These are phyloP conservation scores for Fomitopsis schrenkii DNA, from an alignment of 1,284 basidiomycete species.

Conservation along the genomic window DNA sequence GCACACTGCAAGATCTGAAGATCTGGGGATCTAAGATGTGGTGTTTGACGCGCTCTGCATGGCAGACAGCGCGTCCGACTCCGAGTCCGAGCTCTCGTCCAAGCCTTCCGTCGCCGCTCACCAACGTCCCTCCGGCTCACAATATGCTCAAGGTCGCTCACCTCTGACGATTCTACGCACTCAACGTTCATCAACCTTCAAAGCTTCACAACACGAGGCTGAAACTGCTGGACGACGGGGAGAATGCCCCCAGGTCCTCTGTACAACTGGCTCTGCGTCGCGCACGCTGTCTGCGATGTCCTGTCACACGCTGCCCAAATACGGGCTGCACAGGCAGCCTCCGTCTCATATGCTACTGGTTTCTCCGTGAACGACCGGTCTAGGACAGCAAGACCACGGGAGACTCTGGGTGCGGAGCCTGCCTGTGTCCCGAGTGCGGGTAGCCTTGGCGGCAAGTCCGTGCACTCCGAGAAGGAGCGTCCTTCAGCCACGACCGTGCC, in stretches of 20 bases:
- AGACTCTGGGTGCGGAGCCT: no score
- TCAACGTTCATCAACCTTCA: no score
- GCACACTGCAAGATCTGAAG: not conserved
- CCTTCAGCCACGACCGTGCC: no score
- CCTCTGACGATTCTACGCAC: not conserved
- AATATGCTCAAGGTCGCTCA: not conserved
- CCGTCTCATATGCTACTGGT: slow-evolving; percentile 9
- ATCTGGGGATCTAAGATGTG: not conserved
- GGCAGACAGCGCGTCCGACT: not conserved
- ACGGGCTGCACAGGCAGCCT: slow-evolving; percentile 44
- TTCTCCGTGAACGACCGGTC: not conserved
- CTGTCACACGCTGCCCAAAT: slow-evolving; percentile 57
- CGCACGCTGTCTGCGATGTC: slow-evolving; percentile 54
- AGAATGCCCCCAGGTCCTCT: slow-evolving; percentile 63
- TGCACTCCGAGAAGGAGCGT: no score
- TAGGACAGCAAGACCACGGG: not conserved
- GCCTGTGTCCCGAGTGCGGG: no score
- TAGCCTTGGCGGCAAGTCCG: no score
- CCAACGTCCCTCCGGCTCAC: not conserved
- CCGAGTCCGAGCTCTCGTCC: not conserved
- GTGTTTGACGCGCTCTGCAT: not conserved
- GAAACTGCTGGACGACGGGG: not conserved
- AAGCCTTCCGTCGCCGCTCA: not conserved
- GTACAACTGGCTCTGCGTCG: slow-evolving; percentile 68
- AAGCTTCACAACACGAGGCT: no score